These are phyloP conservation scores for Candida nitratophila DNA, from an alignment of 805 yeast genomes.

Conservation along the genomic window DNA sequence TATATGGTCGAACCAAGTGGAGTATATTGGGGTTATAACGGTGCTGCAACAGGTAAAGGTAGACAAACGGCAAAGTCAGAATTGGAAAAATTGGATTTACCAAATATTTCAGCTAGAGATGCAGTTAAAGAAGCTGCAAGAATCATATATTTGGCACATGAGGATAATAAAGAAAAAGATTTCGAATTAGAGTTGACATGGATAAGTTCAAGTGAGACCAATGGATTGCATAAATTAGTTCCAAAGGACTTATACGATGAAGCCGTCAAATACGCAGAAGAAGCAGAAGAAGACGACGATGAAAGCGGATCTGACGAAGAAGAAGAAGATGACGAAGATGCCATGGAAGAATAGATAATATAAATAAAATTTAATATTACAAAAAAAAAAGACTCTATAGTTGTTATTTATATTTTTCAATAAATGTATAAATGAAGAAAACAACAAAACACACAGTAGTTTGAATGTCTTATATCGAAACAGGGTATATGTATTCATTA, in stretches of 20 bases:
- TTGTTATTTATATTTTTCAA: too few relatives aligned
- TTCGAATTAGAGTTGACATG: conserved; percentile 93
- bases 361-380: not conserved
- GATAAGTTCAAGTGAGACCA: conserved; percentile 71
- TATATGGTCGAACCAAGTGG: conserved; percentile 99
- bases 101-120: conserved; percentile 61
- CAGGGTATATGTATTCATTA: too few relatives aligned
- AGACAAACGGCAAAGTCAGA: conserved; percentile 97
- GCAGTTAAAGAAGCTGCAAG: conserved; percentile 93
- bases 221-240: conserved; percentile 71
- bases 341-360: conserved; percentile 26
- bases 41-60: conserved; percentile 98
- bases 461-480: too few relatives aligned
- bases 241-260: conserved; percentile 75
- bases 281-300: conserved; percentile 68
- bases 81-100: conserved; percentile 80
- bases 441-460: too few relatives aligned
- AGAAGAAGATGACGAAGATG: conserved; percentile 21
- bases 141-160: conserved; percentile 90
- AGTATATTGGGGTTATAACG: conserved; percentile 93
- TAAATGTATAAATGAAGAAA: too few relatives aligned
- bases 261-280: conserved; percentile 79
- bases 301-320: conserved; percentile 42
- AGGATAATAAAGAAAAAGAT: conserved; percentile 95
- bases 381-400: not conserved